These are phyloP conservation scores for Agarophyton chilense DNA, from an alignment of 23 red algal species.

Conservation along the genomic window DNA sequence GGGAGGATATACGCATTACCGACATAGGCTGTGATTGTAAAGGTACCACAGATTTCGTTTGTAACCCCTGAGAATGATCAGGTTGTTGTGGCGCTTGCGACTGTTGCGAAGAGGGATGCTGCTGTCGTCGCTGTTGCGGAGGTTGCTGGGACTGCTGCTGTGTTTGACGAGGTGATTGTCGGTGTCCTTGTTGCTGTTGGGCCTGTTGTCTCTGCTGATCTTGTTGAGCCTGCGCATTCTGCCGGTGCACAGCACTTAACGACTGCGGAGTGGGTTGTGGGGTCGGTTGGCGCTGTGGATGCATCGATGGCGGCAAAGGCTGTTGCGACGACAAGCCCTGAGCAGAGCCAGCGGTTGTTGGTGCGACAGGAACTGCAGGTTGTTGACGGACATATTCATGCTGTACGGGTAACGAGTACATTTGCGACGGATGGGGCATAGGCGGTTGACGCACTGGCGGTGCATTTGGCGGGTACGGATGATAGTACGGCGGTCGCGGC, in stretches of 20 bases:
- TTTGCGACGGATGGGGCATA: conserved; percentile 9
- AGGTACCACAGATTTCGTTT: background rate
- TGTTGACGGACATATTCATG: conserved; percentile 15
- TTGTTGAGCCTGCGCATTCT: conserved; percentile 9
- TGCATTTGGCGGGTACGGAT: background rate
- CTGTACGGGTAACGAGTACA: background rate
- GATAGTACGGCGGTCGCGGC: conserved; percentile 1
- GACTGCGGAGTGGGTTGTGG: conserved; percentile 11
- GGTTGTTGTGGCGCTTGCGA: background rate
- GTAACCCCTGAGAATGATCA: background rate
- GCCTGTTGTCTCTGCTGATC: background rate
- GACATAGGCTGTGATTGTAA: background rate
- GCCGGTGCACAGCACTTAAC: background rate
- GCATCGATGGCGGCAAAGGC: conserved; percentile 10
- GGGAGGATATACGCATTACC: background rate
- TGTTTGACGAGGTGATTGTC: background rate
- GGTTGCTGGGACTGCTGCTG: conserved; percentile 30
- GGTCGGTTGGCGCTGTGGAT: conserved; percentile 14
- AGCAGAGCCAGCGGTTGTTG: background rate
- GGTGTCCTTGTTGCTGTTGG: conserved; percentile 17
- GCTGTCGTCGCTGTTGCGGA: background rate
- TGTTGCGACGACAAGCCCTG: conserved; percentile 1
- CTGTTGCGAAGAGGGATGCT: background rate
- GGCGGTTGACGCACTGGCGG: conserved; percentile 18
- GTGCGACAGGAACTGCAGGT: background rate